A percentile compares a stretch with the other conserved stretches of the same genome.
These are phyloP conservation scores for Scheffersomyces illinoinensis DNA, from an alignment of 1,139 yeast species.

Conservation along the genomic window DNA sequence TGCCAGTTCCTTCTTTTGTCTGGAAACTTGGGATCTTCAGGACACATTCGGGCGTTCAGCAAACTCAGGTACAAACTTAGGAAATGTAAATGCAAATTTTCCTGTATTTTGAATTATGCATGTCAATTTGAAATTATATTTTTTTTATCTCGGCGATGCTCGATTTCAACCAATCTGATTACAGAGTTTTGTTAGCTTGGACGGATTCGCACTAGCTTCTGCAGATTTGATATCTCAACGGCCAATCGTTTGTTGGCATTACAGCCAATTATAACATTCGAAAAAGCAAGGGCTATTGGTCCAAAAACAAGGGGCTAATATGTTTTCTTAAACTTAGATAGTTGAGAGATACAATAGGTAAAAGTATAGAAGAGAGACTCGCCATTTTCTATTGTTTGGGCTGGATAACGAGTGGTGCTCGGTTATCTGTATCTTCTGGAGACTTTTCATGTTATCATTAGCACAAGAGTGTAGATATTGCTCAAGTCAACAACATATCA, in stretches of 20 bases:
- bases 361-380: neutral
- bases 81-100: neutral
- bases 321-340: too few relatives aligned
- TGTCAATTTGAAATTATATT: neutral
- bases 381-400: neutral
- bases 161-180: neutral
- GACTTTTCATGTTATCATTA: too few relatives aligned
- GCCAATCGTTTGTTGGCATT: neutral
- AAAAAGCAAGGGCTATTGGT: neutral
- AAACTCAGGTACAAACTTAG: neutral
- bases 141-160: neutral
- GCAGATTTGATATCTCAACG: neutral
- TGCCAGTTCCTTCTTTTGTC: too few relatives aligned
- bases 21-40: neutral
- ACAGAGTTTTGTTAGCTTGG: neutral
- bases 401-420: neutral
- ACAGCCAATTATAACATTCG: neutral
- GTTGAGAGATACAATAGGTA: neutral
- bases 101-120: neutral
- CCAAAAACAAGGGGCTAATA: neutral
- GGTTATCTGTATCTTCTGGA: neutral
- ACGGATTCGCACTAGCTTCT: neutral
- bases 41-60: neutral
- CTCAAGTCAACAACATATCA: too few relatives aligned
- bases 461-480: too few relatives aligned